Conservation (phyloP, 805 yeast species). For the Zygoascus flipseniorum region DNA sequence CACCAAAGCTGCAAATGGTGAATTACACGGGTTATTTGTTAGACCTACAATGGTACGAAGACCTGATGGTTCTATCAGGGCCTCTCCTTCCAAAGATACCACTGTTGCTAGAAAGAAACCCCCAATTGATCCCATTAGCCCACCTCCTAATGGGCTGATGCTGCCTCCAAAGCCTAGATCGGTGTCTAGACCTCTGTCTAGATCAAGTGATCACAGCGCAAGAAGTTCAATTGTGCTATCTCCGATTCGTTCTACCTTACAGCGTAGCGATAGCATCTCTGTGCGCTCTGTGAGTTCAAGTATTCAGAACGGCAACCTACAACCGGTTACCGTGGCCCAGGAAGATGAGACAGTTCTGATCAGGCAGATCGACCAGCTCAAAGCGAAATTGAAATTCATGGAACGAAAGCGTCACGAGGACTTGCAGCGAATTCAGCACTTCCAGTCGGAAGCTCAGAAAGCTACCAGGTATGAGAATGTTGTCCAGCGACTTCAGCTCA, state of each 20-base stretch:
- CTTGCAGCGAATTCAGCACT: conserved; percentile 12
- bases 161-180: background rate
- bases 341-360: conserved; percentile 1
- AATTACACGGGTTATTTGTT: conserved; percentile 65
- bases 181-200: background rate
- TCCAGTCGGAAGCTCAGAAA: conserved; percentile 18
- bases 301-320: background rate
- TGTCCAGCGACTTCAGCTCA: conserved; percentile 23
- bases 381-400: conserved; percentile 17
- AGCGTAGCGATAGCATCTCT: background rate
- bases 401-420: conserved; percentile 23
- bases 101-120: background rate
- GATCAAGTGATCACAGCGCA: background rate
- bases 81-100: background rate
- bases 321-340: background rate
- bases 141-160: background rate
- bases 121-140: background rate
- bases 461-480: conserved; percentile 21
- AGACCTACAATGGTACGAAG: conserved; percentile 47
- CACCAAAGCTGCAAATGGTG: conserved; percentile 20
- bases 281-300: background rate
- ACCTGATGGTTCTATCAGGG: background rate
- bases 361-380: conserved; percentile 19
- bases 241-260: background rate
- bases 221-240: background rate